phyloP scores from a whole-genome alignment of 169 alveolate genomes.

The Theileria annulata region DNA sequence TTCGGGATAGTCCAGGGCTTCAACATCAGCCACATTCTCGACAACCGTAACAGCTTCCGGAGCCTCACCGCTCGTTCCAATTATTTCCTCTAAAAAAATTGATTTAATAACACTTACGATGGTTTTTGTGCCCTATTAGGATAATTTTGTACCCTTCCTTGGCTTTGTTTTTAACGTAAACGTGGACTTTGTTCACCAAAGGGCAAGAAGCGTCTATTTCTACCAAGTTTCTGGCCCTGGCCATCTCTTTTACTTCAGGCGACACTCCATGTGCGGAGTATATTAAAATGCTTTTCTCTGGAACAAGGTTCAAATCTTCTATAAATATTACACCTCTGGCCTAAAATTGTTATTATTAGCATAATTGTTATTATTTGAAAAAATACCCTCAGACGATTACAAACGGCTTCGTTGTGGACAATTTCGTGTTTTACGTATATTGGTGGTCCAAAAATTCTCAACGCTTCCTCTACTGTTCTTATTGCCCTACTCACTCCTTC shows the following conservation, averaged over 20 bases:
- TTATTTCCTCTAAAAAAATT: constrained; percentile 68
- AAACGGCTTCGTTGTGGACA: constrained; percentile 83
- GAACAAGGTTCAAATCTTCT: constrained; percentile 76
- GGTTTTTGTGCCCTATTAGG: constrained; percentile 81
- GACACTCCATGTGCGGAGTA: constrained; percentile 85
- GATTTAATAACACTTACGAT: constrained; percentile 40
- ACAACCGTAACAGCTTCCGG: constrained; percentile 78
- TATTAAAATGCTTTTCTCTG: constrained; percentile 70
- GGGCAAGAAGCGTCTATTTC: constrained; percentile 87
- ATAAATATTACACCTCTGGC: constrained; percentile 80
- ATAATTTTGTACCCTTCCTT: constrained; percentile 79
- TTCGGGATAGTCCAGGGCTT: constrained; percentile 50
- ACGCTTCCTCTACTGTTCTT: constrained; percentile 80
- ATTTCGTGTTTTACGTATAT: constrained; percentile 82
- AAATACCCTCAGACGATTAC: constrained; percentile 72
- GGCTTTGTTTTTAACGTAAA: constrained; percentile 80
- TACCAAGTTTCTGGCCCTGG: constrained; percentile 63
- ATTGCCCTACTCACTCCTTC: constrained; percentile 84
- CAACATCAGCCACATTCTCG: constrained; percentile 76
- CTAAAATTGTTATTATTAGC: constrained; percentile 19
- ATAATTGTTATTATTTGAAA: neutral
- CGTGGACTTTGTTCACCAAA: constrained; percentile 83
- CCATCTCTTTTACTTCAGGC: constrained; percentile 75
- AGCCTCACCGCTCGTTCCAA: constrained; percentile 82
- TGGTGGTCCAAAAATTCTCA: constrained; percentile 77